These are phyloP conservation scores for Rubroshorea leprosula DNA, from an alignment of 345 rosid genomes.

Conservation along the genomic window DNA sequence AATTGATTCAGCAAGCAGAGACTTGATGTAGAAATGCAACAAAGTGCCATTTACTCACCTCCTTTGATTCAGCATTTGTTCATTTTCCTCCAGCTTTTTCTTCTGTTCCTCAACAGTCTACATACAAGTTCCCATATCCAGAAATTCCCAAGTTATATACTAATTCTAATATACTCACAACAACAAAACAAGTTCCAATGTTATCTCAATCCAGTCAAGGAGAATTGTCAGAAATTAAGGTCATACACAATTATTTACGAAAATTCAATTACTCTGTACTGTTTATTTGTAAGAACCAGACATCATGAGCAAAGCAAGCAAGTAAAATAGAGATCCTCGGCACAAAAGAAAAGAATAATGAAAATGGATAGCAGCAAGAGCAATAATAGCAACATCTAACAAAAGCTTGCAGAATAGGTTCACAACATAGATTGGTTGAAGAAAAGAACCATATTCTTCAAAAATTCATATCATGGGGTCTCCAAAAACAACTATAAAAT, in stretches of 20 bases:
- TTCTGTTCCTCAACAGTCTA: conserved; percentile 78
- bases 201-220: neutral
- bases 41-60: conserved; percentile 26
- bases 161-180: neutral
- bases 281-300: neutral
- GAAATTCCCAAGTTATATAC: neutral
- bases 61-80: conserved; percentile 49
- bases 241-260: neutral
- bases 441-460: neutral
- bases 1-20: conserved; percentile 3
- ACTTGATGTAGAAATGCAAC: conserved; percentile 5
- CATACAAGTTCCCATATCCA: conserved; percentile 7
- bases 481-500: no score
- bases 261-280: neutral
- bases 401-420: neutral
- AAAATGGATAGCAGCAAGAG: neutral
- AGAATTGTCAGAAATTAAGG: neutral
- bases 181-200: neutral
- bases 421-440: neutral
- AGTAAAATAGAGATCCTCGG: neutral
- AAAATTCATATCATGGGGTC: no score
- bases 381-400: neutral
- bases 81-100: conserved; percentile 59
- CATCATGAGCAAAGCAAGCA: neutral
- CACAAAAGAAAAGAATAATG: neutral